Evolutionary conservation across 139 green algal genomes (phyloP), one percentile per base, ranked within the genome.

Genomic region (Micromonas pusilla): DNA sequence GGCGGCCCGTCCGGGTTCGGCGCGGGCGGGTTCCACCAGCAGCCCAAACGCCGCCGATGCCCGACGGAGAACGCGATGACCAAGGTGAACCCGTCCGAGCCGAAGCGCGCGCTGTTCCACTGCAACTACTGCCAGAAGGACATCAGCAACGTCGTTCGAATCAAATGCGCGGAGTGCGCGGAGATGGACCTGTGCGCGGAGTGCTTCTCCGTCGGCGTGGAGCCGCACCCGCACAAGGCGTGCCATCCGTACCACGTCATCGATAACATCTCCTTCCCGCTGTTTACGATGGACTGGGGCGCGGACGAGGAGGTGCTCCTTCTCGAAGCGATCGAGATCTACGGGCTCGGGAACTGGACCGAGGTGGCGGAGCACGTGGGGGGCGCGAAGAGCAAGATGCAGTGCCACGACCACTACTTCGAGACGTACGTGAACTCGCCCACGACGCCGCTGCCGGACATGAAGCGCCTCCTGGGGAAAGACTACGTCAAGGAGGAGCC

Each of bases 161-260:
- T 99, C 70, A 97, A 96, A 73, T 98, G 95, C 70, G 91, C 92
- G 0, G 86, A 87, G 6, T 97, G 92, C 84, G 75, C 84, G 4
- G 91, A 96, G 83, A 96, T 96, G 80, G 92, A 99, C 82, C 85
- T 99, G 3, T 99, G 95, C 87, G 68, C 98, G 32, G 90, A 97
- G 70, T 99, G 95, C 86, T 99, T 99, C 85, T 88, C 85, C 70
- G 89, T 96, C 16, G 93, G 93, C n/a, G 86, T 85, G 13, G 86
- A 96, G 77, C 76, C 92, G 9, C 83, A 70, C 1, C 89, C 87
- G 9, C 95, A 99, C 87, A 88, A 86, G 26, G 60, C 68, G 34
- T 45, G 62, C 0, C 85, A 89, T 63, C 45, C 72, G 6, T 89
- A 89, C 65, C 83, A 72, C n/a, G 89, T 98, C 1, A 85, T 98